Conservation (phyloP, 192 early-diverging fungal species). For the Entomortierella parvispora region DNA sequence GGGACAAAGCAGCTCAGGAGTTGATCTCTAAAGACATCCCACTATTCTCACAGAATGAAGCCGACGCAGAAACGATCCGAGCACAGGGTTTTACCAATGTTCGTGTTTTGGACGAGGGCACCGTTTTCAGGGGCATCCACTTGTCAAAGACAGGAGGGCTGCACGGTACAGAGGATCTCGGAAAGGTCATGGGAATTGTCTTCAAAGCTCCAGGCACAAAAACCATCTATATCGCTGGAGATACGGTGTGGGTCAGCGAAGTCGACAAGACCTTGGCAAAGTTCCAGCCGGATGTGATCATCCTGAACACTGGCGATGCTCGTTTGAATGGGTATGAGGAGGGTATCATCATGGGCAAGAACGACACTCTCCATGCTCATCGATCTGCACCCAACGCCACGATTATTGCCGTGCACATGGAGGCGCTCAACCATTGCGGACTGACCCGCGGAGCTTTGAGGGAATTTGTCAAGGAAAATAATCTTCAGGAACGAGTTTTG, state of each 20-base stretch:
- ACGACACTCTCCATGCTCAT: slow-evolving; percentile 14
- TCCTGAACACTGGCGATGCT: slow-evolving; percentile 17
- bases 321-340: neutral
- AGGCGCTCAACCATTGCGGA: slow-evolving; percentile 8
- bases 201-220: slow-evolving; percentile 2
- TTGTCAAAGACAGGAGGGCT: slow-evolving; percentile 14
- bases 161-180: slow-evolving; percentile 7
- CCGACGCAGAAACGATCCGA: slow-evolving; percentile 7
- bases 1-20: slow-evolving; percentile 13
- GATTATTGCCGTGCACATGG: slow-evolving; percentile 15
- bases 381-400: slow-evolving; percentile 11
- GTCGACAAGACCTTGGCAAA: slow-evolving; percentile 15
- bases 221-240: slow-evolving; percentile 14
- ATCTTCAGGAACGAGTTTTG: slow-evolving; percentile 12
- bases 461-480: slow-evolving; percentile 8
- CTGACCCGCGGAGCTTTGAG: slow-evolving; percentile 4
- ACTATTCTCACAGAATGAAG: slow-evolving; percentile 9
- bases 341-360: slow-evolving; percentile 13
- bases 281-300: slow-evolving; percentile 13
- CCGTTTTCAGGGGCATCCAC: slow-evolving; percentile 2
- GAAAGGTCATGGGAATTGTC: slow-evolving; percentile 16
- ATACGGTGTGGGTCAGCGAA: slow-evolving; percentile 5
- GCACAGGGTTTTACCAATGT: slow-evolving; percentile 12
- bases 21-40: slow-evolving; percentile 6
- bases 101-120: neutral